Conservation (phyloP, 768 basidiomycete species). For the Phaeotremella fagi region DNA sequence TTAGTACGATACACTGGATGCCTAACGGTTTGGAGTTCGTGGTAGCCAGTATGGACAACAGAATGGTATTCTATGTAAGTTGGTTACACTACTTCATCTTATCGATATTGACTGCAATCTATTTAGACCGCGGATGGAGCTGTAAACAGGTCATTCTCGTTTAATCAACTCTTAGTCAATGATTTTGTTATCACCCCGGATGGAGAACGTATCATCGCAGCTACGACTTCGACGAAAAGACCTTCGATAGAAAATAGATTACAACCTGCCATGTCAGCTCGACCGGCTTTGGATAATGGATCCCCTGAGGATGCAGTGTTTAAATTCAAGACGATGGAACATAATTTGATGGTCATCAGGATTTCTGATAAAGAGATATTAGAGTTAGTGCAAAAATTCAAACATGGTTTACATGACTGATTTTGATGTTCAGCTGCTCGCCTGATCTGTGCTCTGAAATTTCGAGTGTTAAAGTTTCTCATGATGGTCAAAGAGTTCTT, state of each 20-base stretch:
- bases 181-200: constrained; percentile 85
- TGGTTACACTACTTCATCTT: constrained; percentile 32
- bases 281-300: constrained; percentile 8
- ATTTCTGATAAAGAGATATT: constrained; percentile 27
- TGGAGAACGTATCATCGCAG: constrained; percentile 72
- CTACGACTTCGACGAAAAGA: constrained; percentile 54
- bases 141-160: constrained; percentile 64
- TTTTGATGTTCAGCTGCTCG: constrained; percentile 16
- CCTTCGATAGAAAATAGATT: constrained; percentile 20
- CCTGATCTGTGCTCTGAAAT: constrained; percentile 57
- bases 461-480: constrained; percentile 79
- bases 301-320: constrained; percentile 16
- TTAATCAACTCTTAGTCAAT: constrained; percentile 70
- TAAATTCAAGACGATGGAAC: constrained; percentile 37
- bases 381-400: constrained; percentile 19
- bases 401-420: not conserved
- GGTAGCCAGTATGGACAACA: constrained; percentile 79
- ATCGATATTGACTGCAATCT: not conserved
- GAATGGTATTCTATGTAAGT: constrained; percentile 50
- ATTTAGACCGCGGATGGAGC: constrained; percentile 69
- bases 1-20: constrained; percentile 81
- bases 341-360: constrained; percentile 26
- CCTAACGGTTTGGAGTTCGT: constrained; percentile 86
- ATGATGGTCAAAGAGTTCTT: constrained; percentile 78
- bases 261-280: constrained; percentile 36